phyloP scores from a whole-genome alignment of 73 alveolate genomes.

The Tetrahymena borealis region DNA sequence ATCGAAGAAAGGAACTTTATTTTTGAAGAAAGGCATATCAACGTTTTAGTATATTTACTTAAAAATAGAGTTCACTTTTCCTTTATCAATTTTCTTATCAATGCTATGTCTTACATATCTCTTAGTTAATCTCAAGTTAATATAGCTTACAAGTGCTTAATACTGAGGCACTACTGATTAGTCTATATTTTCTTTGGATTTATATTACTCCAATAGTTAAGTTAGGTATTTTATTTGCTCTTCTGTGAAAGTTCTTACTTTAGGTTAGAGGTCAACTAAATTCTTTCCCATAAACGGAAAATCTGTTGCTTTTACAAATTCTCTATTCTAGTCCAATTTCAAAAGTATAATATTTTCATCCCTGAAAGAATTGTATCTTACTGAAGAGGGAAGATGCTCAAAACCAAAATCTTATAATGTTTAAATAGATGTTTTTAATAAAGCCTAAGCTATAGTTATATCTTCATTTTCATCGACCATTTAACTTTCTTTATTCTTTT shows the following conservation, averaged over 20 bases:
- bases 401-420: not conserved
- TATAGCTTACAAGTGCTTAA: not conserved
- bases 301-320: not conserved
- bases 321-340: not conserved
- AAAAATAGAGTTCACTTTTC: not conserved
- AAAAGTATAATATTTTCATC: not conserved
- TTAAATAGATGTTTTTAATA: not conserved
- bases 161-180: not conserved
- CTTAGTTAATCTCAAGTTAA: not conserved
- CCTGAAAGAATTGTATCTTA: not conserved
- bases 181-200: not conserved
- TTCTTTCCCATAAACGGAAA: not conserved
- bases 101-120: not conserved
- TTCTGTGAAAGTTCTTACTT: not conserved
- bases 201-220: not conserved
- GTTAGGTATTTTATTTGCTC: not conserved
- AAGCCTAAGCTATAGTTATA: not conserved
- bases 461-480: not conserved
- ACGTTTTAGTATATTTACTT: not conserved
- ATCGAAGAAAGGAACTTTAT: not conserved
- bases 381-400: not conserved
- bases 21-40: not conserved
- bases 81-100: not conserved
- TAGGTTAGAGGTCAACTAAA: no score
- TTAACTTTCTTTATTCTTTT: not conserved